Percentiles rank a stretch among this genome's conserved stretches.
These are phyloP conservation scores for Byssochlamys sp. DNA, from an alignment of 2,329 filamentous ascomycete genomes.

Conservation along the genomic window DNA sequence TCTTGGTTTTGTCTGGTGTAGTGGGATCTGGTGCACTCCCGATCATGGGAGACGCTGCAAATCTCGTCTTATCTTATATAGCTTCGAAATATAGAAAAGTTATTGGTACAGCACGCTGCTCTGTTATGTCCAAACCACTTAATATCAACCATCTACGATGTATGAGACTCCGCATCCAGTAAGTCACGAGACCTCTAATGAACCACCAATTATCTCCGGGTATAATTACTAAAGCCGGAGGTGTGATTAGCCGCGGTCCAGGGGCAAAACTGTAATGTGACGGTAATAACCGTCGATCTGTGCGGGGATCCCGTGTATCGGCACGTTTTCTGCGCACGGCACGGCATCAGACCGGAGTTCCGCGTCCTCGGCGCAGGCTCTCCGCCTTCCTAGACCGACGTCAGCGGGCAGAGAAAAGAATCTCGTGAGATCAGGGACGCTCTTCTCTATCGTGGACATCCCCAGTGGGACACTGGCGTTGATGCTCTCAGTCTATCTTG, in stretches of 20 bases:
- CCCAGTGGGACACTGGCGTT: neutral
- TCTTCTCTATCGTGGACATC: neutral
- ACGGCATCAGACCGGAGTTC: neutral
- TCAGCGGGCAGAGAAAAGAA: slow-evolving; percentile 6
- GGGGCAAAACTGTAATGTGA: slow-evolving; percentile 8
- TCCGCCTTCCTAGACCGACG: slow-evolving; percentile 12
- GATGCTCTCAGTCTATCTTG: neutral
- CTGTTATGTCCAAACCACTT: no score
- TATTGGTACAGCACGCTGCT: neutral
- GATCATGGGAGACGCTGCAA: neutral
- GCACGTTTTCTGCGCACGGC: slow-evolving; percentile 20
- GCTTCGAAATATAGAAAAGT: neutral
- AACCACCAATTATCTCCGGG: no score
- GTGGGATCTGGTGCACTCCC: neutral
- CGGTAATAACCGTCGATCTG: slow-evolving; percentile 9
- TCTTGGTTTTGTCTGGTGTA: neutral
- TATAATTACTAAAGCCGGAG: neutral
- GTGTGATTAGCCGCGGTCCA: neutral
- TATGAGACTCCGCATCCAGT: no score
- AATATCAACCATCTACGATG: no score
- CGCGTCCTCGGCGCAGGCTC: neutral
- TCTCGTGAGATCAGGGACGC: neutral
- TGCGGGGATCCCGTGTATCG: slow-evolving; percentile 20
- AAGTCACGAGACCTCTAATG: neutral
- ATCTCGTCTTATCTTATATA: neutral